phyloP scores from a whole-genome alignment of 2,329 filamentous ascomycete genomes.

The Aspergillus sp. region DNA sequence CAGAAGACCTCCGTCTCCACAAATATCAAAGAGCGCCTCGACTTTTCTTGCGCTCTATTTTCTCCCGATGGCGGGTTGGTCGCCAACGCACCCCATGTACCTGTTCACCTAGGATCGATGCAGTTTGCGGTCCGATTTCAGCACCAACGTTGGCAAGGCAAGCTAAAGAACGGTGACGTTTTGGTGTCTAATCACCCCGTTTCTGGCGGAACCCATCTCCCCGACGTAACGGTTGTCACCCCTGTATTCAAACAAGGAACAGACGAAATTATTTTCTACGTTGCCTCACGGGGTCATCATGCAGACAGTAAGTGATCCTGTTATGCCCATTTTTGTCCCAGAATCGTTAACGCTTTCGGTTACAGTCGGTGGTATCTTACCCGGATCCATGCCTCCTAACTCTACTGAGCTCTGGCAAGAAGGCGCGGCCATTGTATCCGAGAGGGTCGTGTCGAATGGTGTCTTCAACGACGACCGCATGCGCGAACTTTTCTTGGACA shows the following conservation, averaged over 20 bases:
- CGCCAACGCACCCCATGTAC: constrained; percentile 68
- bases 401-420: constrained; percentile 49
- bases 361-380: constrained; percentile 79
- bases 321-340: no score
- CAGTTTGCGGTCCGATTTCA: constrained; percentile 77
- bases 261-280: constrained; percentile 78
- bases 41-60: constrained; percentile 81
- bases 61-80: constrained; percentile 73
- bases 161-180: constrained; percentile 75
- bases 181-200: constrained; percentile 82
- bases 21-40: constrained; percentile 82
- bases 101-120: constrained; percentile 80
- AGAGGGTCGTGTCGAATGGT: constrained; percentile 70
- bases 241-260: constrained; percentile 68
- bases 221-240: constrained; percentile 79
- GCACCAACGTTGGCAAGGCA: constrained; percentile 76
- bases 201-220: constrained; percentile 79
- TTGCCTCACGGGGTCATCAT: constrained; percentile 76
- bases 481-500: constrained; percentile 66
- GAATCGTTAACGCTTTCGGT: no score
- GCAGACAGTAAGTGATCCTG: no score
- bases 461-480: constrained; percentile 77
- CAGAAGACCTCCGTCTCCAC: constrained; percentile 57
- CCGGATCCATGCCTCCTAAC: constrained; percentile 74
- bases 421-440: constrained; percentile 46